phyloP scores from a whole-genome alignment of 441 rosid genomes.

The Syzygium malaccense region DNA sequence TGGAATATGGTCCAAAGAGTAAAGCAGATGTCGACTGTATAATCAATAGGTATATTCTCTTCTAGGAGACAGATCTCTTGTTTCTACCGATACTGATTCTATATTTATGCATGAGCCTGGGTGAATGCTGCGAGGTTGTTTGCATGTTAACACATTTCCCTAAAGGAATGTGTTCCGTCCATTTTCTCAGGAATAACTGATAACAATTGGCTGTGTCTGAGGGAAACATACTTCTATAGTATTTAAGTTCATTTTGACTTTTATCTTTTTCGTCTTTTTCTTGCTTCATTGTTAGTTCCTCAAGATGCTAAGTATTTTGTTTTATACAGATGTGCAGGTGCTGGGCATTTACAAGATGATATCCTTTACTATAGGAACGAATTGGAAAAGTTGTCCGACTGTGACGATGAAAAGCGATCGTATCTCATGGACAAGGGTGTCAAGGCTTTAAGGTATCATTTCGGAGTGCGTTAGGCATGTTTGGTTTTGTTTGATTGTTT shows the following conservation, averaged over 20 bases:
- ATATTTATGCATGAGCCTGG: neutral
- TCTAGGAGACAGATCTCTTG: neutral
- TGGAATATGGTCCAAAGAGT: constrained; percentile 86
- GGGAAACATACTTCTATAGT: neutral
- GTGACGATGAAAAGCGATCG: constrained; percentile 45
- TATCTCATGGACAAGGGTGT: constrained; percentile 75
- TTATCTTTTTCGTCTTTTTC: neutral
- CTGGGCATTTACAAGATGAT: constrained; percentile 88
- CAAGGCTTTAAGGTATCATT: constrained; percentile 80
- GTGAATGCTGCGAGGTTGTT: neutral
- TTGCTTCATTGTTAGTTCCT: neutral
- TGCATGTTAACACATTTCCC: neutral
- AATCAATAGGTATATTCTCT: constrained; percentile 46
- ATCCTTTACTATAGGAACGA: constrained; percentile 65
- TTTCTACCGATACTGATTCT: neutral
- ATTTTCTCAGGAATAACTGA: neutral
- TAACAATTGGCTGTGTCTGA: neutral
- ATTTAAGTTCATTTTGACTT: neutral
- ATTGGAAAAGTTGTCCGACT: constrained; percentile 40
- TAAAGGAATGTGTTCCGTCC: neutral
- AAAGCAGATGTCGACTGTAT: constrained; percentile 82
- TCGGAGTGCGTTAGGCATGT: neutral
- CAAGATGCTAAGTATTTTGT: constrained; percentile 11
- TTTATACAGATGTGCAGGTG: constrained; percentile 75
- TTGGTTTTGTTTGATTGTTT: neutral